Percentiles rank a stretch among this genome's conserved stretches.
phyloP scores from a whole-genome alignment of 805 yeast genomes.

The Teunomyces aglyptinius region DNA sequence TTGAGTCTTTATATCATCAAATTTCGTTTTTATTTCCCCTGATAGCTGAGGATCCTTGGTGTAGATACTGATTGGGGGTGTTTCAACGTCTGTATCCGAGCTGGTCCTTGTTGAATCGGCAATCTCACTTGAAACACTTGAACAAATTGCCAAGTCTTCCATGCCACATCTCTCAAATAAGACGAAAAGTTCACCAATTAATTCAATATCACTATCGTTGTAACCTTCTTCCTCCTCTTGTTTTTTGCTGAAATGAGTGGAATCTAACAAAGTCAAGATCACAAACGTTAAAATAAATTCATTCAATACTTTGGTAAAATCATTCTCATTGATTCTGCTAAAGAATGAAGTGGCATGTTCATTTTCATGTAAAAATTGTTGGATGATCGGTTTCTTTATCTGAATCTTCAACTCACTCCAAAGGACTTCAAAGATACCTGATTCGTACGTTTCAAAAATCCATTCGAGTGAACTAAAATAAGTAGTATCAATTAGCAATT shows the following conservation, averaged over 20 bases:
- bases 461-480: too few species aligned
- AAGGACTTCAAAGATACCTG: not conserved
- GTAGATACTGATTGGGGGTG: constrained; percentile 43
- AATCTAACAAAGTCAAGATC: not conserved
- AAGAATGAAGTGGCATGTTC: not conserved
- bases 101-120: constrained; percentile 42
- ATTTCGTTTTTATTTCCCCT: not conserved
- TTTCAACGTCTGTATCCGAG: constrained; percentile 24
- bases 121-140: constrained; percentile 45
- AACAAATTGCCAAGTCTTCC: constrained; percentile 57
- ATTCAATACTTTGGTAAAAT: not conserved
- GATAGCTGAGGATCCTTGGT: constrained; percentile 29
- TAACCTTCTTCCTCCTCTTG: constrained; percentile 40
- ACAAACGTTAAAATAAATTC: not conserved
- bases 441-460: not conserved
- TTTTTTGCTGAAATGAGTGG: not conserved
- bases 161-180: constrained; percentile 49
- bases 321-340: not conserved
- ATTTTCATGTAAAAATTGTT: not conserved
- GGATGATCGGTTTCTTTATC: not conserved
- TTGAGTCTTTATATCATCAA: not conserved
- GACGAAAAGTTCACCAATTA: constrained; percentile 29
- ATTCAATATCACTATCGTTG: constrained; percentile 37
- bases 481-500: too few species aligned
- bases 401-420: constrained; percentile 1